Conservation (phyloP, 1,284 basidiomycete species). For the Pseudozyma pruni region DNA sequence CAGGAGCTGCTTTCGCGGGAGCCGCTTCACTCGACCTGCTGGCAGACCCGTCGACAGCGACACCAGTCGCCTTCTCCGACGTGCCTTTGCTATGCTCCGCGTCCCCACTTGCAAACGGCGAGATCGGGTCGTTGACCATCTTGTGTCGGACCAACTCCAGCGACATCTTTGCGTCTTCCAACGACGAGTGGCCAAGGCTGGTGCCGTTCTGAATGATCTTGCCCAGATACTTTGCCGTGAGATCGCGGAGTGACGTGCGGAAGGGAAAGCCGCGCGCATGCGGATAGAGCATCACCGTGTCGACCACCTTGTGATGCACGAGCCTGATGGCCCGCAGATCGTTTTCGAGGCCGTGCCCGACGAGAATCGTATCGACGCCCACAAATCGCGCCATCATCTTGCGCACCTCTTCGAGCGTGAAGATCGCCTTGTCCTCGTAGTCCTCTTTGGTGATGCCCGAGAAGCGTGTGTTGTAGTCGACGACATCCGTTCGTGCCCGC, state of each 20-base stretch:
- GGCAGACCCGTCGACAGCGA: constrained; percentile 10
- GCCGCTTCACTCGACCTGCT: neutral
- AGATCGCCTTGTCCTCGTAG: constrained; percentile 46
- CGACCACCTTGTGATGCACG: constrained; percentile 57
- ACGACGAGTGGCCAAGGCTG: constrained; percentile 56
- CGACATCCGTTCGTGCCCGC: constrained; percentile 41
- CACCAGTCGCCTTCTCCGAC: constrained; percentile 19
- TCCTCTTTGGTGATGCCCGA: constrained; percentile 59
- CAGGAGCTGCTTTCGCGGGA: constrained; percentile 3
- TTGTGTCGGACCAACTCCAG: constrained; percentile 57
- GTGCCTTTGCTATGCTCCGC: neutral
- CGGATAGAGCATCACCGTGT: constrained; percentile 61
- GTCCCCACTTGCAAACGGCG: constrained; percentile 27
- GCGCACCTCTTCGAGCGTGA: constrained; percentile 47
- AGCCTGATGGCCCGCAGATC: constrained; percentile 61
- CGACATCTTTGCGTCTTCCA: constrained; percentile 61
- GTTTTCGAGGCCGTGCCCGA: constrained; percentile 65
- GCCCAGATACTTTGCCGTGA: constrained; percentile 55
- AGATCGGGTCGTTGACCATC: constrained; percentile 39
- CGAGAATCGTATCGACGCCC: constrained; percentile 54
- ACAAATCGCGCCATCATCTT: constrained; percentile 52
- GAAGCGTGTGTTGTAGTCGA: constrained; percentile 65
- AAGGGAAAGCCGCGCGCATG: constrained; percentile 63
- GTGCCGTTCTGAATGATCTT: constrained; percentile 62
- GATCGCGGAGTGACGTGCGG: constrained; percentile 56